Percentiles rank a stretch among this genome's conserved stretches.
phyloP scores from a whole-genome alignment of 163 green algal genomes.

The Chlamydomonas reinhardtii region DNA sequence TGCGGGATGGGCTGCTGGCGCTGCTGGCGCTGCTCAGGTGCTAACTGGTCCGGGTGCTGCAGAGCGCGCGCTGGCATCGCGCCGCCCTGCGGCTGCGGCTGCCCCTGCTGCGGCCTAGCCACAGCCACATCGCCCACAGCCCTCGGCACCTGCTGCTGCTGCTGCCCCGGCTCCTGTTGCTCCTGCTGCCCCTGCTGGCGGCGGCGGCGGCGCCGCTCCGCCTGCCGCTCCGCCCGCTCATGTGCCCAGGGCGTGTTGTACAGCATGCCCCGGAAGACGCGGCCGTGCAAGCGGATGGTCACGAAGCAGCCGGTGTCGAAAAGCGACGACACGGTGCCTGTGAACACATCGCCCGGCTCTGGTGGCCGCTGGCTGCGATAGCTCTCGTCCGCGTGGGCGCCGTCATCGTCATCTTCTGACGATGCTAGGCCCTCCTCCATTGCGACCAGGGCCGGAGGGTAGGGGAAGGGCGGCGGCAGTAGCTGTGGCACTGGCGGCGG shows the following conservation, averaged over 20 bases:
- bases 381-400: too few species aligned
- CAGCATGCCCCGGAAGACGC: neutral
- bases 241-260: neutral
- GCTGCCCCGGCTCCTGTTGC: neutral
- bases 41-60: too few species aligned
- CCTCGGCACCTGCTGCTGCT: too few species aligned
- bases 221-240: too few species aligned
- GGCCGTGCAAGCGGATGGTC: neutral
- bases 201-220: neutral
- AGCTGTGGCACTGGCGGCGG: too few species aligned
- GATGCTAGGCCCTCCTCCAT: neutral
- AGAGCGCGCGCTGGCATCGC: too few species aligned
- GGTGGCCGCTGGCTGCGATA: too few species aligned
- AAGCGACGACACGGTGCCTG: neutral
- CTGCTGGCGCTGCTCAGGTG: neutral
- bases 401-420: too few species aligned
- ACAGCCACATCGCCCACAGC: too few species aligned
- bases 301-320: conserved; percentile 1
- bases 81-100: neutral
- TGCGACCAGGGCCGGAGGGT: neutral
- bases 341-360: neutral
- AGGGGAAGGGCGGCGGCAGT: too few species aligned
- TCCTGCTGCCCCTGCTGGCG: neutral
- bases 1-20: neutral
- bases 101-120: neutral